phyloP scores from a whole-genome alignment of 306 rosid species.

The Vigna nakashimae region DNA sequence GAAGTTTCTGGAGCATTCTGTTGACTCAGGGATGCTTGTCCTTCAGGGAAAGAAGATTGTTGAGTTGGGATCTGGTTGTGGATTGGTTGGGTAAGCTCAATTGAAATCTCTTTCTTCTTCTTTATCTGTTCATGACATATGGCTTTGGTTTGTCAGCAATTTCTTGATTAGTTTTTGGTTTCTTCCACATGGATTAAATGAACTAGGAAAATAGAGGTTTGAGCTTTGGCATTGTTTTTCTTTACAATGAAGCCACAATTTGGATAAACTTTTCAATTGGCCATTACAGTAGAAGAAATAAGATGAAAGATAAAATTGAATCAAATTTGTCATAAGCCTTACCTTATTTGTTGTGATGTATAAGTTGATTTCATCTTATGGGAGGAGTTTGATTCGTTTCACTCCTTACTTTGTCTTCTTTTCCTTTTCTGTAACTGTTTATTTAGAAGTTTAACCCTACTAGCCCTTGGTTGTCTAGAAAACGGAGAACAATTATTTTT shows the following conservation, averaged over 20 bases:
- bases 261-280: neutral
- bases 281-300: neutral
- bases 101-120: conserved; percentile 27
- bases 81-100: conserved; percentile 74
- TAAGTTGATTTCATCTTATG: neutral
- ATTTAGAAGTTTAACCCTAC: neutral
- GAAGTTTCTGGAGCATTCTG: conserved; percentile 85
- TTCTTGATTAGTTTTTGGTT: conserved; percentile 4
- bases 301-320: neutral
- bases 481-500: neutral
- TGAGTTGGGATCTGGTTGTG: conserved; percentile 88
- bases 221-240: neutral
- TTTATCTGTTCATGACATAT: conserved; percentile 25
- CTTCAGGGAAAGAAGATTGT: conserved; percentile 74
- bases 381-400: neutral
- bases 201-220: conserved; percentile 11
- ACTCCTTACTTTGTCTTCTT: neutral
- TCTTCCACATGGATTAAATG: neutral
- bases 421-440: neutral
- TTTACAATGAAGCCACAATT: neutral
- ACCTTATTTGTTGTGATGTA: neutral
- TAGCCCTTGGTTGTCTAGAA: neutral
- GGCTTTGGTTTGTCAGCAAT: neutral
- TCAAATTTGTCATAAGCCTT: neutral
- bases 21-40: conserved; percentile 66